These are phyloP conservation scores for Pseudopithomyces chartarum DNA, from an alignment of 2,329 filamentous ascomycete genomes.

Conservation along the genomic window DNA sequence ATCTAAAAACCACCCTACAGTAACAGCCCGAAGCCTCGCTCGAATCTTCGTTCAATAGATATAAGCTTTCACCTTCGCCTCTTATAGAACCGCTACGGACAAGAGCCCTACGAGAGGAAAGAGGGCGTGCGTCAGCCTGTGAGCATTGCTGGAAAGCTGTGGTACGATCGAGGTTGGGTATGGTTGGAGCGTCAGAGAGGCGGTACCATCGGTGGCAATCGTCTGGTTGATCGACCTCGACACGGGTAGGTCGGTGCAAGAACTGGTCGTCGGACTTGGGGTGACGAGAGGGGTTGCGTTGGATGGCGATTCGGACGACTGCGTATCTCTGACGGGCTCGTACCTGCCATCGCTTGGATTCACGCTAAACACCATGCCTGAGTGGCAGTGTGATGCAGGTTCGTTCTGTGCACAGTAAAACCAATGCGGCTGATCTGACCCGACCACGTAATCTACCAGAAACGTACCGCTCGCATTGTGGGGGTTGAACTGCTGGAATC, in stretches of 20 bases:
- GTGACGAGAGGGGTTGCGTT: not conserved
- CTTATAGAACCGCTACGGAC: not conserved
- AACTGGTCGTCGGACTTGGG: not conserved
- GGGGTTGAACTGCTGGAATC: slow-evolving; percentile 10
- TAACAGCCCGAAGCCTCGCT: not conserved
- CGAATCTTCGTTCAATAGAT: no score
- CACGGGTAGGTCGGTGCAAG: not conserved
- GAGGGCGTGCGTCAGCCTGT: not conserved
- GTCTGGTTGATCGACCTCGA: not conserved
- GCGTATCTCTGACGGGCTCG: not conserved
- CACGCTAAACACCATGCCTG: slow-evolving; percentile 13
- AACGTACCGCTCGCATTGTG: slow-evolving; percentile 10
- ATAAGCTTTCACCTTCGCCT: no score
- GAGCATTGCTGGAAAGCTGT: not conserved
- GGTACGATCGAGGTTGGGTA: not conserved
- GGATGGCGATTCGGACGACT: not conserved
- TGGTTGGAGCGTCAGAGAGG: not conserved
- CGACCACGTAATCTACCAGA: slow-evolving; percentile 8
- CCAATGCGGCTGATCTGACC: slow-evolving; percentile 8
- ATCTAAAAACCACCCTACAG: not conserved
- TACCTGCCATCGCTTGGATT: slow-evolving; percentile 5
- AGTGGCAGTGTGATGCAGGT: slow-evolving; percentile 10
- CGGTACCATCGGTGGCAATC: not conserved
- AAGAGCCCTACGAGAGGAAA: not conserved
- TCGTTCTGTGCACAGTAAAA: slow-evolving; percentile 12